phyloP scores from a whole-genome alignment of 1,284 basidiomycete genomes.

The Trametes pubescens region DNA sequence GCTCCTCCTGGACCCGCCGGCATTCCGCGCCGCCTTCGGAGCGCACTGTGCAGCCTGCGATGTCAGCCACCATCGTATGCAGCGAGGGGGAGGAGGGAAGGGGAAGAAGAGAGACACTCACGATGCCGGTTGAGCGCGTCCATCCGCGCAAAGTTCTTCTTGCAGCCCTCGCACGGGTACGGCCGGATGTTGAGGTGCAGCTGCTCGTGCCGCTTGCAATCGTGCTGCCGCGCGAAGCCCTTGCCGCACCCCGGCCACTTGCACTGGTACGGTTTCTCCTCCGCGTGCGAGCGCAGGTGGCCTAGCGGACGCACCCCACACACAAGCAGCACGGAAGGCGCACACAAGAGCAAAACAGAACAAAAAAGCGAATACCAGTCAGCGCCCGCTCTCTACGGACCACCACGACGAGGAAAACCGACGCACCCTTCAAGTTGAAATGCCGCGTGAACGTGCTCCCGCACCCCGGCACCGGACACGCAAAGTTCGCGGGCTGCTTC shows the following conservation, averaged over 20 bases:
- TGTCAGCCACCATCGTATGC: constrained; percentile 17
- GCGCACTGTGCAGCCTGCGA: constrained; percentile 47
- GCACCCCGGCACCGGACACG: constrained; percentile 79
- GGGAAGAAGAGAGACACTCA: constrained; percentile 50
- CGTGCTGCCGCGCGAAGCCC: constrained; percentile 85
- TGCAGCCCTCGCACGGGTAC: constrained; percentile 80
- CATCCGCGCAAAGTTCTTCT: constrained; percentile 81
- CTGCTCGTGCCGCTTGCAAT: constrained; percentile 85
- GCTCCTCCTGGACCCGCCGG: constrained; percentile 48
- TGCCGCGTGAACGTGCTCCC: constrained; percentile 85
- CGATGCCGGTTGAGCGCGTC: constrained; percentile 82
- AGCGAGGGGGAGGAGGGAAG: constrained; percentile 4
- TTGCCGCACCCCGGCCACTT: constrained; percentile 88
- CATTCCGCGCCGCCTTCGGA: constrained; percentile 67
- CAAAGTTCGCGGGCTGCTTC: constrained; percentile 78
- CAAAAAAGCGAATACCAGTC: constrained; percentile 16
- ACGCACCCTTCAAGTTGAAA: constrained; percentile 81
- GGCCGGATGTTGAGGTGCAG: constrained; percentile 80
- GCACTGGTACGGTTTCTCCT: constrained; percentile 85
- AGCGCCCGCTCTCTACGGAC: constrained; percentile 23
- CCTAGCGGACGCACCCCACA: constrained; percentile 48
- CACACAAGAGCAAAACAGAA: constrained; percentile 5
- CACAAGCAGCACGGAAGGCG: not conserved
- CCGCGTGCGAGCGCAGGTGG: constrained; percentile 84
- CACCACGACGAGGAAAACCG: constrained; percentile 21